Percentiles rank a stretch among this genome's conserved stretches.
Evolutionary conservation across 1,284 basidiomycete genomes (phyloP).

Genomic region (Fomitopsis betulina): DNA sequence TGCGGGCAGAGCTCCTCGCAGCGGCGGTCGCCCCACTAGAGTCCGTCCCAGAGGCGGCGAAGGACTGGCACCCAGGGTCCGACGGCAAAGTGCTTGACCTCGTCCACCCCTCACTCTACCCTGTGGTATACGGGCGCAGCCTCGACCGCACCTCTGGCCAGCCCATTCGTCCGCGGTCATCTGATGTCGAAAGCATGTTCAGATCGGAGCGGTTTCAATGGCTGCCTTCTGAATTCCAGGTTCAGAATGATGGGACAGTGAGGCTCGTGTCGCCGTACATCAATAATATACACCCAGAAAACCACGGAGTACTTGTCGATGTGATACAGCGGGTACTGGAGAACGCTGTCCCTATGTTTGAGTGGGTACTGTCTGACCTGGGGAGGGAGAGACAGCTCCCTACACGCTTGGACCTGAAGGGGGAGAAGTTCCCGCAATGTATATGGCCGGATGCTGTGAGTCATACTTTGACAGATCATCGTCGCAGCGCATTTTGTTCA

Average conservation of each 20-base stretch:
- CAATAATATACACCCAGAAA: conserved; percentile 1
- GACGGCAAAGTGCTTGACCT: conserved; percentile 8
- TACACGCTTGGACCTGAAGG: neutral
- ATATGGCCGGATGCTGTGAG: neutral
- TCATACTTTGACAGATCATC: neutral
- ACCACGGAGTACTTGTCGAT: neutral
- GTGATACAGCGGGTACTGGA: neutral
- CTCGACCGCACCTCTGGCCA: neutral
- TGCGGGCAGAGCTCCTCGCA: neutral
- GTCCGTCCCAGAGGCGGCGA: conserved; percentile 5
- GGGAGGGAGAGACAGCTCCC: neutral
- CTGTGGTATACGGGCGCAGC: neutral
- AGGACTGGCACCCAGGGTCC: conserved; percentile 15
- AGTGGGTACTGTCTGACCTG: neutral
- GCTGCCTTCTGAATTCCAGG: conserved; percentile 8
- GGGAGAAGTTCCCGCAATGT: neutral
- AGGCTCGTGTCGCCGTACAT: neutral
- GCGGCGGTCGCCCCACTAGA: conserved; percentile 5
- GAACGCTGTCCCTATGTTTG: neutral
- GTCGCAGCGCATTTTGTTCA: neutral
- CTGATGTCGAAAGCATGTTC: neutral
- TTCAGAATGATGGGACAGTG: conserved; percentile 2
- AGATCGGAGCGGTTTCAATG: conserved; percentile 4
- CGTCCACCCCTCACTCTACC: neutral
- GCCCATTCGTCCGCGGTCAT: neutral